Conservation (phyloP, 2,329 filamentous ascomycete genomes). For the Calonectria pteridis region DNA sequence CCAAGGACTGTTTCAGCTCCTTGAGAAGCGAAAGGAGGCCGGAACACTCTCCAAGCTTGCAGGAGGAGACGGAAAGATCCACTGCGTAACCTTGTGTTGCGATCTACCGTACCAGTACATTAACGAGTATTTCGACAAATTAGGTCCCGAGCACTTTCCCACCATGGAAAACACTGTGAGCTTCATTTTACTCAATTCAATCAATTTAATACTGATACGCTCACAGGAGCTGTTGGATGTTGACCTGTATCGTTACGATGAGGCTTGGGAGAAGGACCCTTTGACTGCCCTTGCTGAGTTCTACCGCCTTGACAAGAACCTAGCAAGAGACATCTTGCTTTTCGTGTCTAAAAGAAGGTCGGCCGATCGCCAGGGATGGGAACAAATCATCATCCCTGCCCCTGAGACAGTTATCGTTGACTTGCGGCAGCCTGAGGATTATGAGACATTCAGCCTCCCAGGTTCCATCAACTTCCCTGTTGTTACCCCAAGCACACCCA, state of each 20-base stretch:
- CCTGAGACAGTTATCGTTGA: background rate
- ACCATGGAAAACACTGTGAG: background rate
- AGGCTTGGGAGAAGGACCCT: background rate
- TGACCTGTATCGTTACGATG: background rate
- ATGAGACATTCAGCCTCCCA: background rate
- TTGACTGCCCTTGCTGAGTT: background rate
- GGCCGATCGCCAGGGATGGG: background rate
- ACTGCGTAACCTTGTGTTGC: background rate
- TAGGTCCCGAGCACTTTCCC: background rate
- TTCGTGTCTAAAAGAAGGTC: background rate
- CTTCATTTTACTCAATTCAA: too few species aligned
- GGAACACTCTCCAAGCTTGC: background rate
- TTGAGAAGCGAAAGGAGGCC: background rate
- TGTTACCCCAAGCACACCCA: background rate
- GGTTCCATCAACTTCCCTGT: conserved; percentile 1
- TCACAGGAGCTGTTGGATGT: background rate
- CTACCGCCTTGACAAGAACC: background rate
- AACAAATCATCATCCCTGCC: background rate
- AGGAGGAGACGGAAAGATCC: background rate
- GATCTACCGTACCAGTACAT: background rate
- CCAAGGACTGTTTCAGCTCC: background rate
- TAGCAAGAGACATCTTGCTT: background rate
- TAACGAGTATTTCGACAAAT: background rate
- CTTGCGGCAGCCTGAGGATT: background rate
- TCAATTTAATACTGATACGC: background rate